Conservation (phyloP, 176 grass and related monocot genomes). For the Oryza australiensis region DNA sequence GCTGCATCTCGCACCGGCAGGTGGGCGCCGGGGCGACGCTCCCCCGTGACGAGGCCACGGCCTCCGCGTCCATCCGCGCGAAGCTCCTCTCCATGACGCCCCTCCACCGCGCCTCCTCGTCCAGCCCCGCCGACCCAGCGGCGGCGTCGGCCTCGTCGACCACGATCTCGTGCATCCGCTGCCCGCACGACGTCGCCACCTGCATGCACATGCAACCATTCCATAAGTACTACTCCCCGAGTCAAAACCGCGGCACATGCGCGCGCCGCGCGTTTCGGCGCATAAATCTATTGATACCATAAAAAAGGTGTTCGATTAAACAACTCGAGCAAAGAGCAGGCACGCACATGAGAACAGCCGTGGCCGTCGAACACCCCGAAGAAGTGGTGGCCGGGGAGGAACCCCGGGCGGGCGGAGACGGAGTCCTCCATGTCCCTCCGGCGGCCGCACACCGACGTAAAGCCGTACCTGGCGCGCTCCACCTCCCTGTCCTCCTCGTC, state of each 20-base stretch:
- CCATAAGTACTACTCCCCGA: background rate
- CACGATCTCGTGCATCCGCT: constrained; percentile 86
- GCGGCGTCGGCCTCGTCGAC: constrained; percentile 46
- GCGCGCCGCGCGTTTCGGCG: background rate
- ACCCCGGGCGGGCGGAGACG: constrained; percentile 42
- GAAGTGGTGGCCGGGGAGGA: constrained; percentile 68
- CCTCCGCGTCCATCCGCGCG: constrained; percentile 78
- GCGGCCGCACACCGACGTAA: constrained; percentile 66
- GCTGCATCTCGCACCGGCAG: constrained; percentile 76
- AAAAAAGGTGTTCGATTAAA: background rate
- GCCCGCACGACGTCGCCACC: constrained; percentile 68
- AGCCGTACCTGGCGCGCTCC: constrained; percentile 44
- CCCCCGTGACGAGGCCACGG: constrained; percentile 18
- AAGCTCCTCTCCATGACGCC: constrained; percentile 77
- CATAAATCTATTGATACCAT: background rate
- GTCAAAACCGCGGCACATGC: background rate
- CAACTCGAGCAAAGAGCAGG: no score
- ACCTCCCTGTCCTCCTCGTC: constrained; percentile 4
- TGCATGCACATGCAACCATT: constrained; percentile 42
- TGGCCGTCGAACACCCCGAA: constrained; percentile 92
- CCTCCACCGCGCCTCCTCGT: constrained; percentile 39
- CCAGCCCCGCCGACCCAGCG: background rate
- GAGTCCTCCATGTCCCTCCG: constrained; percentile 94
- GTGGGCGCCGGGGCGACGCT: constrained; percentile 5
- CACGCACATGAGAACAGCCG: constrained; percentile 86